Base-by-base conservation (phyloP, 495 filamentous ascomycete species). In the Xylaria palmicola region DNA sequence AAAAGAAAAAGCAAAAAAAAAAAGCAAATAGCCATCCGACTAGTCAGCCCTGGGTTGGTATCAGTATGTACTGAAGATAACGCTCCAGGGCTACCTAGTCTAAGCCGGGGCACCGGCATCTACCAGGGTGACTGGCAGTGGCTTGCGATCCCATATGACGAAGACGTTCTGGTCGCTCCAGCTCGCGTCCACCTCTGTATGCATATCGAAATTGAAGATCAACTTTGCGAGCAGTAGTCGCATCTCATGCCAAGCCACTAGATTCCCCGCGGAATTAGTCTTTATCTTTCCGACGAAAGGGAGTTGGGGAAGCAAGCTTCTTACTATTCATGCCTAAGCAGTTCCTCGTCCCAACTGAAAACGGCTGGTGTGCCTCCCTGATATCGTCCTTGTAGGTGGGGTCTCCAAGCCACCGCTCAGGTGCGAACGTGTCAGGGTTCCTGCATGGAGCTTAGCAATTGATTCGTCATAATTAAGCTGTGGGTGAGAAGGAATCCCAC, bases 341-440 rank as follows among this genome's bases (percentile, higher is more conserved):
- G 32, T 64, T 69, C 20, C 71, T 60, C 0, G 68, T 49, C 0
- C 71, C 72, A 12, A 72, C 39, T 15, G 56, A 49, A 45, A 74
- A 74, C 6, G 69, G 72, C 32, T 72, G 68, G 44, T 70, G 65
- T 3, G 59, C 72, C 10, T 73, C 64, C 32, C 67, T 67, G 32
- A 58, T 62, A 48, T 74, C 72, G 43, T 81, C 72, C 10, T 73
- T 60, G 22, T 64, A 74, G 3, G 43, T 20, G 9, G 66, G 53
- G 22, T 76, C 54, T 7, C 65, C 62, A n/a, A 65, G 58, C 62
- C 62, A 65, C 50, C 62, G 54, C 47, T 85, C 82, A 0, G 81
- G 82, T 1, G 77, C 58, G 54, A 81, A 83, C 3, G 60, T 32
- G 13, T 82, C 70, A 0, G 83, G 75, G 13, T 67, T 32, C 22